Evolutionary conservation across 1,284 basidiomycete species (phyloP), one percentile per base, ranked within the genome.

Genomic region (Cutaneotrichosporon dermatis): DNA sequence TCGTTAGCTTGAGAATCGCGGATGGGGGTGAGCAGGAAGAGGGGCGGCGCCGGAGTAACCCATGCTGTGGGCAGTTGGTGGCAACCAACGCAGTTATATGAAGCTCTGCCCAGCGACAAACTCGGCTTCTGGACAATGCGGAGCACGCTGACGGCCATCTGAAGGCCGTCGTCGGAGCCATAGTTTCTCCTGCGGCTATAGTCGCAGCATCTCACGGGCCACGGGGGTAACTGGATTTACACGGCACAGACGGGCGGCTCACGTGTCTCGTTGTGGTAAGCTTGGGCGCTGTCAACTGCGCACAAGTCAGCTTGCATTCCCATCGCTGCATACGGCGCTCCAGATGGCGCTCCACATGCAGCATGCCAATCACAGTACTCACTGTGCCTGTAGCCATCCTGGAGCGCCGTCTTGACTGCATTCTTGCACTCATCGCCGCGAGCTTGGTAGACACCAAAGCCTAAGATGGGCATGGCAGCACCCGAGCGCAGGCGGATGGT

Each of bases 361-460:
- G 25, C 25, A 25, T 25, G 25, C 25, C 25, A 25, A 25, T 25
- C 25, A 25, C 25, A 25, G 25, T 25, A 63, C 75, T 58, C 60
- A 86, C 88, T 62, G 59, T 74, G 73, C 36, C 84, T 83, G 72
- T 91, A 93, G 4, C 89, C 90, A n/a, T 80, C 82, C 61, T 83
- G 81, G 64, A 92, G 76, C 1, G 90, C 90, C 49, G 85, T 82
- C 25, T 85, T 71, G n/a, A 86, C 83, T 9, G 86, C 85, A 0
- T 82, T 72, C 37, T 79, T 80, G 56, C 80, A 80, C 34, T 84
- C 82, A 63, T 84, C 62, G 78, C 71, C 85, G 43, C 66, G 57
- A 80, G 78, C 88, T 87, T 87, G 83, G 70, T 87, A 93, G 10
- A 92, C 87, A 12, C 90, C 90, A 57, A 91, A 86, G 1, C 90